Evolutionary conservation across 139 green algal species (phyloP).

Genomic region (Dunaliella primolecta): DNA sequence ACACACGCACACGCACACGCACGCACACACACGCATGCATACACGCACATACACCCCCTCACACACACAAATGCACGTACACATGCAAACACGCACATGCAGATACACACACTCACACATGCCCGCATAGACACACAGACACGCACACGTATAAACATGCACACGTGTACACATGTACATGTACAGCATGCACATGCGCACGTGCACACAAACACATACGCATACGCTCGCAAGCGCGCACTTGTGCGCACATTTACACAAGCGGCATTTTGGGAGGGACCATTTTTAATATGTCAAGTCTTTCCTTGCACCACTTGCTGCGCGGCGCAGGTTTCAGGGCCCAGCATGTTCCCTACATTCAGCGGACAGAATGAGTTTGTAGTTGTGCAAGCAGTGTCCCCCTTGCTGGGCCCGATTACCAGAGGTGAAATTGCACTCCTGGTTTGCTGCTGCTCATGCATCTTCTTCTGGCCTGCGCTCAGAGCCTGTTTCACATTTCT

Average conservation of each 20-base stretch:
- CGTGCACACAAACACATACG: too few species aligned
- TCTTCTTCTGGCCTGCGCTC: background rate
- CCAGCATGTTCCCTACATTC: conserved; percentile 56
- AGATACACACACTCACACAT: background rate
- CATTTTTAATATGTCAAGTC: too few species aligned
- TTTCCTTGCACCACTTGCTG: too few species aligned
- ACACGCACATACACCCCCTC: conserved; percentile 4
- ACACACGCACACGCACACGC: background rate
- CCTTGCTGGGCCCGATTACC: conserved; percentile 22
- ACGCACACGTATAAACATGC: background rate
- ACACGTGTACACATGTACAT: too few species aligned
- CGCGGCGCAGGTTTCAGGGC: conserved; percentile 43
- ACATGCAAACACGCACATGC: background rate
- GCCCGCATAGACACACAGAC: too few species aligned
- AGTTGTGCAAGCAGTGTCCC: conserved; percentile 39
- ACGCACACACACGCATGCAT: background rate
- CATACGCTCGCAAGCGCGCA: too few species aligned
- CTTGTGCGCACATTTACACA: too few species aligned
- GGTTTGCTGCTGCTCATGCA: background rate
- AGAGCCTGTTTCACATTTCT: background rate
- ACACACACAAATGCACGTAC: background rate
- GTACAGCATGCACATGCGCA: too few species aligned
- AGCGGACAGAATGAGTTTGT: conserved; percentile 41
- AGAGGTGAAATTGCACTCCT: too few species aligned
- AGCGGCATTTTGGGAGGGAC: too few species aligned